phyloP scores from a whole-genome alignment of 192 early-diverging fungal species.

The Gaertneriomyces sp. region DNA sequence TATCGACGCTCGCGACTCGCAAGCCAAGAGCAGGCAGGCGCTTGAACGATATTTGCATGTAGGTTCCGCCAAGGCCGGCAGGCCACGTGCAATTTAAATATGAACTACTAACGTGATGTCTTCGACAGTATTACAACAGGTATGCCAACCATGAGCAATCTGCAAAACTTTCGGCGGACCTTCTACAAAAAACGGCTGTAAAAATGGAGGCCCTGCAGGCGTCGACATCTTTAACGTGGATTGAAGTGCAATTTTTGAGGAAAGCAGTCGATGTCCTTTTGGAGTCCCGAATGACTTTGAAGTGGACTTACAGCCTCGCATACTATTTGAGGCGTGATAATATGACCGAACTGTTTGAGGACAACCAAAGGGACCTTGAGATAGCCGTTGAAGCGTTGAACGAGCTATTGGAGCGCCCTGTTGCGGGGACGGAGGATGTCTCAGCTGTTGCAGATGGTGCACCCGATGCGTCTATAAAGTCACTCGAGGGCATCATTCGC shows the following conservation, averaged over 20 bases:
- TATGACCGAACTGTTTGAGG: constrained; percentile 88
- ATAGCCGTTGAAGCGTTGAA: constrained; percentile 94
- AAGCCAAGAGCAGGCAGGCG: constrained; percentile 80
- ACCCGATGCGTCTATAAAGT: neutral
- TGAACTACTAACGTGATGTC: neutral
- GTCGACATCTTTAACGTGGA: constrained; percentile 87
- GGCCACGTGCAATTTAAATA: too few species aligned
- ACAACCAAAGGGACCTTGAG: constrained; percentile 98
- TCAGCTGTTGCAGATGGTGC: neutral
- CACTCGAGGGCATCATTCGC: constrained; percentile 60
- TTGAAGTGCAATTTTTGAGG: constrained; percentile 96
- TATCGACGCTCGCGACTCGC: constrained; percentile 77
- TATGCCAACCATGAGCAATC: constrained; percentile 98
- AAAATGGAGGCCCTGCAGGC: constrained; percentile 98
- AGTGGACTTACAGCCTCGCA: constrained; percentile 97
- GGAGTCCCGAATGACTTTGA: constrained; percentile 85
- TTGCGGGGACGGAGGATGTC: constrained; percentile 30
- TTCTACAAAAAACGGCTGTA: constrained; percentile 80
- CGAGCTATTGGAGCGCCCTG: constrained; percentile 83
- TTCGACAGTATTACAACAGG: constrained; percentile 84
- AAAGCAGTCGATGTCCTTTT: constrained; percentile 88
- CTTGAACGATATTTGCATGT: constrained; percentile 95
- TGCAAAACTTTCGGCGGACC: constrained; percentile 75
- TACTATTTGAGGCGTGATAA: constrained; percentile 88
- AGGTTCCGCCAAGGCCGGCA: constrained; percentile 20